Evolutionary conservation across 495 filamentous ascomycete species (phyloP), one percentile per base, ranked within the genome.

Genomic region (Neurospora sp.): DNA sequence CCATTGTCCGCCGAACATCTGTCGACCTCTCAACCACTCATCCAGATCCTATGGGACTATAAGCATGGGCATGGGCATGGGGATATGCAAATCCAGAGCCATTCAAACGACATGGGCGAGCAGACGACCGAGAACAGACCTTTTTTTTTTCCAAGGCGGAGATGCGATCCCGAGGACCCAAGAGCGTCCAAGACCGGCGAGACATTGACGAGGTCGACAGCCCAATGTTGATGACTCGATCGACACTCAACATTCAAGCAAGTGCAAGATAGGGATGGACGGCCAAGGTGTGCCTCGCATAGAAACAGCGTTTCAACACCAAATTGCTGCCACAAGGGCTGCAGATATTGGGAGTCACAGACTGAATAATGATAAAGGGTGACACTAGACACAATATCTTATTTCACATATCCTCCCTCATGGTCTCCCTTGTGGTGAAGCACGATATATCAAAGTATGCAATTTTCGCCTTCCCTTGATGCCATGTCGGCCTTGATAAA

Each of bases 21-120:
- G 75, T 71, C 37, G 53, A 41, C 71, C 73, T 46, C 68, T 39
- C 72, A 75, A 40, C 79, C 76, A 77, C 78, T 78, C 78, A 81
- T 80, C 79, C 27, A 18, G 5, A 61, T 61, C 53, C 22, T 74
- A 74, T 68, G 75, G 78, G 72, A 71, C 74, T 71, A 78, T 79
- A 77, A 41, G 48, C 68, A 72, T 53, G 70, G 59, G 70, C 35
- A 31, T 39, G 38, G 41, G 18, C 41, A 42, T 42, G 42, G 42
- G 42, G 5, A 46, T n/a, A 10, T 46, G 42, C 42, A 46, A 46
- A 46, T 46, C 42, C 42, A 20, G 42, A 20, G 42, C 42, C 42
- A 20, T 20, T 46, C 42, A 18, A 46, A 46, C 42, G 42, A 46
- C 18, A 46, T 46, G 39, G 48, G 48, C 48, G 42, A 9, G 38